Evolutionary conservation across 495 filamentous ascomycete species (phyloP), one percentile per base, ranked within the genome.

Genomic region (Neurospora tetrasperma): DNA sequence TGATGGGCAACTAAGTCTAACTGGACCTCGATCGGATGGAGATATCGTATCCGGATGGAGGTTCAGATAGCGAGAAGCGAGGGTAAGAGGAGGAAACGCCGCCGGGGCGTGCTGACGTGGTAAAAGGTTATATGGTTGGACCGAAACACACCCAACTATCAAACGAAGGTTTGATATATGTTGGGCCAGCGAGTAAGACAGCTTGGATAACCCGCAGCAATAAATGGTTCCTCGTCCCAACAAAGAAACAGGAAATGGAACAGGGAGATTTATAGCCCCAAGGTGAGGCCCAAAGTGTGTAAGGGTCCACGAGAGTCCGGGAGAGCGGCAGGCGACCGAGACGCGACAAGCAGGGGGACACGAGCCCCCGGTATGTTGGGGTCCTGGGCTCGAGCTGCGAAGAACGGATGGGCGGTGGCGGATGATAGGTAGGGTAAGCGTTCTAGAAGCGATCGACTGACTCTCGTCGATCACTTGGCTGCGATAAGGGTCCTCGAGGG

Each of bases 371-470:
- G 18, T 66, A 35, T 35, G 54, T 38, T 35, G 27, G 54, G 54
- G 54, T 66, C 54, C 54, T 35, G 7, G 14, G 43, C 43, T 46
- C 43, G 43, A 46, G 43, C 43, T 46, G 43, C 54, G 7, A 66
- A 66, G 54, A 66, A 14, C 54, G 59, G 48, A 35, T 20, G 42
- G 62, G 40, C 44, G 75, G 74, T 75, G 75, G 75, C 74, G 70
- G 75, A 69, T 66, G 54, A 71, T 20, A 54, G 54, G 70, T n/a
- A 38, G 35, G 70, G 46, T 69, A 20, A 59, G 42, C n/a, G 74
- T 77, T 76, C 75, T 75, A 75, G 75, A 77, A 74, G 71, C 72
- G 74, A 77, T 75, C 72, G 71, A 71, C 72, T 42, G 31, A 46
- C 75, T 76, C 70, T 71, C 69, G 68, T 68, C 73, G 69, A 41